Conservation (phyloP, 2,329 filamentous ascomycete species). For the Pleoardoris graminearum region DNA sequence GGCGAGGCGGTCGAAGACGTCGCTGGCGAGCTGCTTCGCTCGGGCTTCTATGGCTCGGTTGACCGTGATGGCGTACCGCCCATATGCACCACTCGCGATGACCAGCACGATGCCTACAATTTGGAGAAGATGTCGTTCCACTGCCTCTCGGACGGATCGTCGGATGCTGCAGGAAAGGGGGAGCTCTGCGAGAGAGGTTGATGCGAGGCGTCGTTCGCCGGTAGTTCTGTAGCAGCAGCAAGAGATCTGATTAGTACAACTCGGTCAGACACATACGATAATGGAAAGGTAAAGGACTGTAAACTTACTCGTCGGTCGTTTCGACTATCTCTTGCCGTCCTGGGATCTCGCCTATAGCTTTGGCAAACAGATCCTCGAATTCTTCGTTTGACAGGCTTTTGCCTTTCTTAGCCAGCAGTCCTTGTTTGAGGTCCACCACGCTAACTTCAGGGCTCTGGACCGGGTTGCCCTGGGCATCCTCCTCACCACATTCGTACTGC, state of each 20-base stretch:
- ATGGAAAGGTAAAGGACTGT: constrained; percentile 21
- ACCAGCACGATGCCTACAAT: constrained; percentile 66
- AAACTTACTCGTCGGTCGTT: constrained; percentile 61
- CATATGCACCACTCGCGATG: constrained; percentile 57
- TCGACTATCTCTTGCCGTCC: constrained; percentile 63
- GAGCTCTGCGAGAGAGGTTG: constrained; percentile 88
- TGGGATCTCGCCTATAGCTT: constrained; percentile 72
- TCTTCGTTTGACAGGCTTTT: constrained; percentile 84
- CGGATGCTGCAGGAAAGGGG: constrained; percentile 80
- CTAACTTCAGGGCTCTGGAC: constrained; percentile 67
- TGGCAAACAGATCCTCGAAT: constrained; percentile 85
- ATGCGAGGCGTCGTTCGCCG: constrained; percentile 70
- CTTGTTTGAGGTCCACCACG: constrained; percentile 73
- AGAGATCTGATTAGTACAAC: constrained; percentile 82
- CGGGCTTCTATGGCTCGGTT: constrained; percentile 68
- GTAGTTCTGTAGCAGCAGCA: constrained; percentile 72
- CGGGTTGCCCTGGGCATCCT: constrained; percentile 64
- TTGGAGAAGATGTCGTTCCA: constrained; percentile 86
- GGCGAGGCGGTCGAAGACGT: constrained; percentile 81
- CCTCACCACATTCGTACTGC: constrained; percentile 85
- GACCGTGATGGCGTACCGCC: constrained; percentile 64
- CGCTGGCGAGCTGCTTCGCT: constrained; percentile 80
- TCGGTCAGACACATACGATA: constrained; percentile 34
- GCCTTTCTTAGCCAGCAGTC: constrained; percentile 73
- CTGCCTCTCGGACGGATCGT: constrained; percentile 74